Conservation (phyloP, 2,329 filamentous ascomycete species). For the Penicillium concentricum region DNA sequence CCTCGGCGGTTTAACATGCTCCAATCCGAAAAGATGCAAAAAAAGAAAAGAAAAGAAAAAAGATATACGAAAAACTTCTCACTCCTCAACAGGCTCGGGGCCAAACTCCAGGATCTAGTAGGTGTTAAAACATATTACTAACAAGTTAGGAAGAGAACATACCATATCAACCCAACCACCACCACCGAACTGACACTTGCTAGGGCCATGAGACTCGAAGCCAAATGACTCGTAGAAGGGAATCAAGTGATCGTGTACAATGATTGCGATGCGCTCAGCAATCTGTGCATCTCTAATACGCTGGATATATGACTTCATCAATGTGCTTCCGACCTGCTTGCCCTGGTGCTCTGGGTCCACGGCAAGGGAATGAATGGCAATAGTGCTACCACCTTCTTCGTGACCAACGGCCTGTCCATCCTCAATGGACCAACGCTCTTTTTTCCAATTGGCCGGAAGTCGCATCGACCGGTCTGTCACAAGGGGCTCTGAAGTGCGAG, state of each 20-base stretch:
- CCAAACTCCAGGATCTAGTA: constrained; percentile 32
- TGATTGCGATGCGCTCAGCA: constrained; percentile 70
- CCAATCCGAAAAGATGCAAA: constrained; percentile 24
- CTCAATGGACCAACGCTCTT: constrained; percentile 41
- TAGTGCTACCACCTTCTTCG: constrained; percentile 68
- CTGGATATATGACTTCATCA: constrained; percentile 75
- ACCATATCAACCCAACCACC: constrained; percentile 85
- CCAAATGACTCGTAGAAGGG: constrained; percentile 74
- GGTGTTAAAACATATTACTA: constrained; percentile 12
- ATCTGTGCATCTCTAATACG: constrained; percentile 69
- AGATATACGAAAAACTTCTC: not conserved
- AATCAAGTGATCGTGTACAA: constrained; percentile 72
- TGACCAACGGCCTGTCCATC: constrained; percentile 60
- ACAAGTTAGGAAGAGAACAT: constrained; percentile 24
- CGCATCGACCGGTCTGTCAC: constrained; percentile 78
- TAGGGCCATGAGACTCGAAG: constrained; percentile 68
- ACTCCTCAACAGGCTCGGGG: constrained; percentile 20
- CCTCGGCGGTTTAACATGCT: constrained; percentile 12
- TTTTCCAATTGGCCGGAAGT: constrained; percentile 66
- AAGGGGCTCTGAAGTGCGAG: constrained; percentile 61
- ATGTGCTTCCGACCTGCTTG: constrained; percentile 68
- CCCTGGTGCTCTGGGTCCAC: constrained; percentile 73
- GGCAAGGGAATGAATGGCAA: constrained; percentile 80
- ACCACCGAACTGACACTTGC: constrained; percentile 70
- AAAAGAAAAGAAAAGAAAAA: not conserved